Conservation (phyloP, 2,329 filamentous ascomycete genomes). For the Verticillium isaacii region DNA sequence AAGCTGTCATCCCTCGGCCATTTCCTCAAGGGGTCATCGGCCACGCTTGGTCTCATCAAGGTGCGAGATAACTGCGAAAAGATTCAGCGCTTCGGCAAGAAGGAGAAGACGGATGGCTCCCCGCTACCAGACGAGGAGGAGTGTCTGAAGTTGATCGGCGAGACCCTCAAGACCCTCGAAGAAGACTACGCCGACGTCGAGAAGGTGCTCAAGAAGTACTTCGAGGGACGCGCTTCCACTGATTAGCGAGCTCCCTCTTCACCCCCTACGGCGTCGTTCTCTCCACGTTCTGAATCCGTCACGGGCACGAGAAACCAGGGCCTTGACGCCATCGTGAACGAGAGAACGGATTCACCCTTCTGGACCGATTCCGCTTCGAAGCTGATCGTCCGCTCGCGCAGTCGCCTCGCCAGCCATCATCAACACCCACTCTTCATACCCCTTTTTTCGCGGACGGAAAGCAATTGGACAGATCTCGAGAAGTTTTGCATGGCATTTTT, state of each 20-base stretch:
- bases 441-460: not conserved
- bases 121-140: conserved; percentile 60
- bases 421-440: not conserved
- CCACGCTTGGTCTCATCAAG: conserved; percentile 84
- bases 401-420: not conserved
- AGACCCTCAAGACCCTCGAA: conserved; percentile 68
- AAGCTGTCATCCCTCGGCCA: conserved; percentile 81
- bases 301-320: conserved; percentile 27
- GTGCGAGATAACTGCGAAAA: conserved; percentile 93
- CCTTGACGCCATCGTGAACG: conserved; percentile 17
- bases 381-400: not conserved
- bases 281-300: conserved; percentile 5
- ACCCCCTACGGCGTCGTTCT: conserved; percentile 11
- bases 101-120: conserved; percentile 72
- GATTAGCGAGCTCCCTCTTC: conserved; percentile 1
- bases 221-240: not conserved
- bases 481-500: not conserved
- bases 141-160: conserved; percentile 65
- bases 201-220: conserved; percentile 57
- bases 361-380: not conserved
- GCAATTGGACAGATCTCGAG: not conserved
- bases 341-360: not conserved
- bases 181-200: conserved; percentile 72
- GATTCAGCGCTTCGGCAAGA: conserved; percentile 87
- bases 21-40: conserved; percentile 95